These are phyloP conservation scores for Acer campestre DNA, from an alignment of 345 rosid genomes.

Conservation along the genomic window DNA sequence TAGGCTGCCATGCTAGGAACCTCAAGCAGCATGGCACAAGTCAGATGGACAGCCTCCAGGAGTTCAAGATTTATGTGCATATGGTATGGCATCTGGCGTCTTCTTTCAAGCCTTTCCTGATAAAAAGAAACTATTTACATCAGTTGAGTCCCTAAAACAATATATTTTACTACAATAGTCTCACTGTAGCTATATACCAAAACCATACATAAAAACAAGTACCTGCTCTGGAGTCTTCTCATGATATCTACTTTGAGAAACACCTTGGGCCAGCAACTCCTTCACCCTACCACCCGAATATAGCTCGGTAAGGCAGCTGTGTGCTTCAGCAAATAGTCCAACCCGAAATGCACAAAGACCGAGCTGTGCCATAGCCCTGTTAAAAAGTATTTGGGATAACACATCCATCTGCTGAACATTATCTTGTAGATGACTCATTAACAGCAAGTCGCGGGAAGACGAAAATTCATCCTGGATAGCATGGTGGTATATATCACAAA, in stretches of 20 bases:
- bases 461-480: constrained; percentile 82
- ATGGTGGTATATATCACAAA: constrained; percentile 94
- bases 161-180: no score
- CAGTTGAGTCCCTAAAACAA: neutral
- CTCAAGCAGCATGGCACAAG: constrained; percentile 91
- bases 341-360: constrained; percentile 90
- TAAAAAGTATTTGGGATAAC: constrained; percentile 90
- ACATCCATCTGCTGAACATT: constrained; percentile 87
- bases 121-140: constrained; percentile 11
- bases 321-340: constrained; percentile 78
- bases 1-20: constrained; percentile 52
- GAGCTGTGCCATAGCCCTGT: constrained; percentile 96
- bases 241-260: constrained; percentile 86
- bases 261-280: constrained; percentile 98
- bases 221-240: constrained; percentile 99
- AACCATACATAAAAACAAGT: neutral
- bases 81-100: constrained; percentile 94
- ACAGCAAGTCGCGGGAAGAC: constrained; percentile 72
- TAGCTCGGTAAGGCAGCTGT: constrained; percentile 86
- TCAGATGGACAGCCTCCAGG: constrained; percentile 86
- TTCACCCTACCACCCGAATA: constrained; percentile 92
- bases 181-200: no score
- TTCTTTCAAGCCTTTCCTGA: constrained; percentile 89
- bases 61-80: constrained; percentile 99
- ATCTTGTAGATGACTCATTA: constrained; percentile 96